Conservation (phyloP, 208 protist species). For the Porcisia deanei region DNA sequence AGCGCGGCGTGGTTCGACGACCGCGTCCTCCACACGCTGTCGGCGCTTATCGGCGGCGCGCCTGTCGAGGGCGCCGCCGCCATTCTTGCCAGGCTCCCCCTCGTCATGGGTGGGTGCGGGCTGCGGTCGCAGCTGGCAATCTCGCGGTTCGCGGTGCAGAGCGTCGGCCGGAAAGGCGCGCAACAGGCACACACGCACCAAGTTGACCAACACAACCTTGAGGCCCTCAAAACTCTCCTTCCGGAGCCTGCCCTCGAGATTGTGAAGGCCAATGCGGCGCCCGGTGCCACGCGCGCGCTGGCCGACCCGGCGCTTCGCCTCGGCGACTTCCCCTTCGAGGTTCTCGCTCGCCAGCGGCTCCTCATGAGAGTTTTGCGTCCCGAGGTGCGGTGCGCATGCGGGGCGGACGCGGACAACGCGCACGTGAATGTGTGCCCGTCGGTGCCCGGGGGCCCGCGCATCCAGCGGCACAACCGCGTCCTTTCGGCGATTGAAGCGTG, state of each 20-base stretch:
- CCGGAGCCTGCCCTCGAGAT: constrained; percentile 28
- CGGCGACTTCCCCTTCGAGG: constrained; percentile 18
- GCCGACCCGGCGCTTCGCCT: constrained; percentile 27
- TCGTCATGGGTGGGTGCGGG: constrained; percentile 29
- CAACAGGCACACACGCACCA: constrained; percentile 18
- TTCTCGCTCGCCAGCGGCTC: constrained; percentile 24
- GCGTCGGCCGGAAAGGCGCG: constrained; percentile 23
- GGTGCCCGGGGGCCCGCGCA: constrained; percentile 9
- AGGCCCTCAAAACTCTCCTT: constrained; percentile 18
- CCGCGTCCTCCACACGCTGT: constrained; percentile 13
- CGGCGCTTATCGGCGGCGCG: constrained; percentile 6
- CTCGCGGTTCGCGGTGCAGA: constrained; percentile 22
- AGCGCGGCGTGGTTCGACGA: constrained; percentile 30
- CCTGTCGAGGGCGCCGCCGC: neutral
- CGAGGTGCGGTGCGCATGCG: constrained; percentile 19
- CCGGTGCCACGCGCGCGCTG: constrained; percentile 29
- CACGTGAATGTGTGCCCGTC: constrained; percentile 30
- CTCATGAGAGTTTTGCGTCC: constrained; percentile 18
- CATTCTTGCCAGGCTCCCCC: constrained; percentile 21
- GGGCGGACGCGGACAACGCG: constrained; percentile 9
- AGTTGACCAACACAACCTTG: constrained; percentile 8
- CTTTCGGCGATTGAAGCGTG: constrained; percentile 18
- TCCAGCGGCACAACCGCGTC: constrained; percentile 32
- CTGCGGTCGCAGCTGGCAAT: constrained; percentile 25
- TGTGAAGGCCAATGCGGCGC: constrained; percentile 24